Conservation (phyloP, 768 basidiomycete species). For the Dentipellis fragilis region DNA sequence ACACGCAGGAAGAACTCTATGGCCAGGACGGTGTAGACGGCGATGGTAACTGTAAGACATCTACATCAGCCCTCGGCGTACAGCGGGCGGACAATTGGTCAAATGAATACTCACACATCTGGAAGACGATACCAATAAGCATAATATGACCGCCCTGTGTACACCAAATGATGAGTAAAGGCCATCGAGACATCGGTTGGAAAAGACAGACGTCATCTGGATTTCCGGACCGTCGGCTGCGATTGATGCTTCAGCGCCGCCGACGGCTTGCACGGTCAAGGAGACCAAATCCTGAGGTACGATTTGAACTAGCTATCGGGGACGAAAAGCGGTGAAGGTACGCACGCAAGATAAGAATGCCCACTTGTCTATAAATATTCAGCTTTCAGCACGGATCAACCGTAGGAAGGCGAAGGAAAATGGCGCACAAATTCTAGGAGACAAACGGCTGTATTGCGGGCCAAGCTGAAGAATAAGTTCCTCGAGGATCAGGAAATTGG, state of each 20-base stretch:
- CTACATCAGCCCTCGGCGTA: neutral
- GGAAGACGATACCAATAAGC: conserved; percentile 11
- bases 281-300: conserved; percentile 8
- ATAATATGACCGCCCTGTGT: conserved; percentile 7
- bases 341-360: conserved; percentile 10
- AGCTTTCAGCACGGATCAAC: neutral
- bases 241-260: conserved; percentile 6
- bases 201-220: neutral
- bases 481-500: conserved; percentile 14
- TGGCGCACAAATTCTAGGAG: conserved; percentile 4
- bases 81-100: too few species aligned
- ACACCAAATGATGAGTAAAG: neutral
- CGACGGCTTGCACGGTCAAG: conserved; percentile 6
- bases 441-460: conserved; percentile 14
- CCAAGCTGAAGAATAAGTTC: conserved; percentile 11
- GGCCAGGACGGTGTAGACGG: conserved; percentile 3
- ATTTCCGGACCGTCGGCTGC: neutral
- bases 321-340: neutral
- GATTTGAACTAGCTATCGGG: neutral
- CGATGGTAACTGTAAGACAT: conserved; percentile 3
- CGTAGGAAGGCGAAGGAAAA: conserved; percentile 1
- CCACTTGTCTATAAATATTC: neutral
- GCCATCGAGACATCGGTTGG: neutral
- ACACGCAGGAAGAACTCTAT: conserved; percentile 6
- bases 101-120: conserved; percentile 1